A percentile compares a stretch with the other conserved stretches of the same genome.
Conservation (phyloP, 225 moss, liverwort and hornwort genomes). For the Asterella californica region DNA sequence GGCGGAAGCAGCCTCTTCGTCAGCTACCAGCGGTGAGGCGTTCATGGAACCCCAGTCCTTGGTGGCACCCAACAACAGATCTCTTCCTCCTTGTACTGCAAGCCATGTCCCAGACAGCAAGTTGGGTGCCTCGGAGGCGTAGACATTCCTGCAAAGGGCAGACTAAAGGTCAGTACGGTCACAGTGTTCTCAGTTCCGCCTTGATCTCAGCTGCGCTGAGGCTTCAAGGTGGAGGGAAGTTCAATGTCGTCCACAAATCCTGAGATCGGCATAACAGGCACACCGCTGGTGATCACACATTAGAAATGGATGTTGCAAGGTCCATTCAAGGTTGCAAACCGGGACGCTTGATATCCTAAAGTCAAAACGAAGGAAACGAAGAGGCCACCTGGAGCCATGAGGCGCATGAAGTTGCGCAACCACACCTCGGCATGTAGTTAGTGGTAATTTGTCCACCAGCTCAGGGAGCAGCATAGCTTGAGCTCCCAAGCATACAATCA, state of each 20-base stretch:
- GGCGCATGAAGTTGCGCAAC: constrained; percentile 73
- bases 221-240: not conserved
- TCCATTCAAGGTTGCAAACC: too few relatives aligned
- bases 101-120: constrained; percentile 82
- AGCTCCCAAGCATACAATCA: constrained; percentile 85
- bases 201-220: not conserved
- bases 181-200: not conserved
- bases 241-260: not conserved
- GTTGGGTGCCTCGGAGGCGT: constrained; percentile 58
- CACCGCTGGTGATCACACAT: not conserved
- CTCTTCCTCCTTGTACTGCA: constrained; percentile 69
- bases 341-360: not conserved
- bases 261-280: not conserved
- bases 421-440: constrained; percentile 80
- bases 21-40: constrained; percentile 45
- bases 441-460: constrained; percentile 68
- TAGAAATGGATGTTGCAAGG: not conserved
- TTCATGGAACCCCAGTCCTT: constrained; percentile 78
- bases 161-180: not conserved
- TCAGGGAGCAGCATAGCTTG: constrained; percentile 72
- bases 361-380: not conserved
- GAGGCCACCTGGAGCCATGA: constrained; percentile 31
- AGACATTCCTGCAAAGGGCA: constrained; percentile 34
- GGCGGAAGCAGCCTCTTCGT: constrained; percentile 49
- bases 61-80: constrained; percentile 77